phyloP scores from a whole-genome alignment of 106 monocot species.

The Narthecium ossifragum region DNA sequence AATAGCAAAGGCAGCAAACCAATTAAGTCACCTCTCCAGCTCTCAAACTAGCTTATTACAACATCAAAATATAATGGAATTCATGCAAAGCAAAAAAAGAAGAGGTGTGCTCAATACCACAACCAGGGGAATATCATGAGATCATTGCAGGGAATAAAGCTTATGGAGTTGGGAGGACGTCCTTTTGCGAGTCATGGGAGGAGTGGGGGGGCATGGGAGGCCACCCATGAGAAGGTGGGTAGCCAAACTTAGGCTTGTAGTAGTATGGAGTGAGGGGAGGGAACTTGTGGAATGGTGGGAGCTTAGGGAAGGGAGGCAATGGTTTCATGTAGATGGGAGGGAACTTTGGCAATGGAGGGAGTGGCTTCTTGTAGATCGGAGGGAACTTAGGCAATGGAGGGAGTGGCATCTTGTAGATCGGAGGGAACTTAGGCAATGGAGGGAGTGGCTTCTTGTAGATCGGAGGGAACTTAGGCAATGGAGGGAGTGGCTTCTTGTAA shows the following conservation, averaged over 20 bases:
- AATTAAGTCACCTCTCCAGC: too few relatives aligned
- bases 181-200: neutral
- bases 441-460: constrained; percentile 3
- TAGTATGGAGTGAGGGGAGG: too few relatives aligned
- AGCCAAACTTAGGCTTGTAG: neutral
- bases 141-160: neutral
- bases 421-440: too few relatives aligned
- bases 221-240: neutral
- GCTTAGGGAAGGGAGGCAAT: neutral
- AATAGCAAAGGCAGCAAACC: too few relatives aligned
- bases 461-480: constrained; percentile 4
- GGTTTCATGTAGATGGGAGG: constrained; percentile 20
- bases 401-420: too few relatives aligned
- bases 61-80: too few relatives aligned
- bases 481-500: constrained; percentile 18
- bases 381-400: neutral
- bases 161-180: neutral
- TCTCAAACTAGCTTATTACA: too few relatives aligned
- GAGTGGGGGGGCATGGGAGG: constrained; percentile 5
- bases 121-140: too few relatives aligned
- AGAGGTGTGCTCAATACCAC: too few relatives aligned
- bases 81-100: too few relatives aligned
- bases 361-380: neutral
- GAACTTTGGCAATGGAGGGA: neutral
- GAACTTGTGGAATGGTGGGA: constrained; percentile 5